These are phyloP conservation scores for Thraustochytrium striatum DNA, from an alignment of 352 stramenopile genomes.

Conservation along the genomic window DNA sequence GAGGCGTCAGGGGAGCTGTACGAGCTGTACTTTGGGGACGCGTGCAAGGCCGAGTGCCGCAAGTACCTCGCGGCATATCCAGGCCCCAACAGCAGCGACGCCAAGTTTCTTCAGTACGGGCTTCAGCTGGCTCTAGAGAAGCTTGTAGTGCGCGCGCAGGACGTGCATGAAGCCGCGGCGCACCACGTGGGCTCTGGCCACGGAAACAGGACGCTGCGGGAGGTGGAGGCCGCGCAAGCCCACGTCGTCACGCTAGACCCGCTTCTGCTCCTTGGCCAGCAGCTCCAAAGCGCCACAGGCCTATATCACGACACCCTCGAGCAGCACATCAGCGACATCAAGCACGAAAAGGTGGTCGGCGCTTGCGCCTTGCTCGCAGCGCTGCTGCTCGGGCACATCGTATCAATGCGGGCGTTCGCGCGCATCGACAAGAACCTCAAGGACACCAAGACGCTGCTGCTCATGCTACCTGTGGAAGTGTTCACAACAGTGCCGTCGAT, in stretches of 20 bases:
- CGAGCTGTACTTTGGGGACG: conserved; percentile 36
- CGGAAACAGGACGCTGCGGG: no score
- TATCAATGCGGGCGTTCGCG: conserved; percentile 17
- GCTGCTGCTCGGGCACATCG: conserved; percentile 8
- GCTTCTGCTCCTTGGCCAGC: neutral
- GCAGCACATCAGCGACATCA: neutral
- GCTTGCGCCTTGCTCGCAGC: neutral
- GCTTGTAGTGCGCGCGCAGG: neutral
- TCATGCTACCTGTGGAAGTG: conserved; percentile 22
- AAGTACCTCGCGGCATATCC: conserved; percentile 11
- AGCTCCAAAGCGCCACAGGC: neutral
- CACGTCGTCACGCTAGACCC: conserved; percentile 17
- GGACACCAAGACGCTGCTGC: neutral
- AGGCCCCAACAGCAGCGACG: neutral
- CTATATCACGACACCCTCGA: neutral
- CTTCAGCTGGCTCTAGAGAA: conserved; percentile 10
- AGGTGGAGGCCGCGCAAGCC: neutral
- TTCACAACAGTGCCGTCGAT: conserved; percentile 44
- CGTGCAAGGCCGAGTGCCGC: neutral
- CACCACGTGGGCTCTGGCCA: no score
- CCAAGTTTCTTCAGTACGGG: conserved; percentile 25
- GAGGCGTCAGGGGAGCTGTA: conserved; percentile 26
- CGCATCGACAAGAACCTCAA: conserved; percentile 35
- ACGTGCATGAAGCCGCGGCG: neutral
- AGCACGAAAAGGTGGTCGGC: neutral